Evolutionary conservation across 495 filamentous ascomycete genomes (phyloP).

Genomic region (Neurospora sp.): DNA sequence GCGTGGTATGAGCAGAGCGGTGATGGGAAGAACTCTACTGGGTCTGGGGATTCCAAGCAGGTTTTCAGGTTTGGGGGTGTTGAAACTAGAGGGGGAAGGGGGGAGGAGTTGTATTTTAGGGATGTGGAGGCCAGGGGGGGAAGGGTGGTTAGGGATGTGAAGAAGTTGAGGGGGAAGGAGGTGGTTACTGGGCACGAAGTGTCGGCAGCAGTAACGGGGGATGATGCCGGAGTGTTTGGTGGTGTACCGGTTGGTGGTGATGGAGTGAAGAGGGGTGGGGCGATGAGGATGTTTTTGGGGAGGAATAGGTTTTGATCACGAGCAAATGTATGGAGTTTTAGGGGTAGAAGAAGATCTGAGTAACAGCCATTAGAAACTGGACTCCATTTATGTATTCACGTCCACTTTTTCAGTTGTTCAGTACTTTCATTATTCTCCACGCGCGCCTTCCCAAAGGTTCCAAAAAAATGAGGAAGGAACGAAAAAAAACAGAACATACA

Average conservation of each 20-base stretch:
- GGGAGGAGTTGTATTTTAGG: slow-evolving; percentile 5
- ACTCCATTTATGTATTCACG: too few relatives aligned
- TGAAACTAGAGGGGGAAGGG: neutral
- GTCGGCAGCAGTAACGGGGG: too few relatives aligned
- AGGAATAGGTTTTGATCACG: too few relatives aligned
- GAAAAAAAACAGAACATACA: neutral
- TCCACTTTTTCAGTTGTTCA: too few relatives aligned
- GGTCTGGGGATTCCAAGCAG: slow-evolving; percentile 46
- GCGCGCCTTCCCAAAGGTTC: neutral
- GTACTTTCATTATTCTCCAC: too few relatives aligned
- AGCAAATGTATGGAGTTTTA: too few relatives aligned
- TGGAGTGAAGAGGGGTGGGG: neutral
- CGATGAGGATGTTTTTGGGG: slow-evolving; percentile 12
- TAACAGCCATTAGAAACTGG: too few relatives aligned
- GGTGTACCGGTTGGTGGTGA: neutral
- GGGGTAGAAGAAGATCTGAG: too few relatives aligned
- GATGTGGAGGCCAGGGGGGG: slow-evolving; percentile 9
- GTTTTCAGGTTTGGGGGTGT: slow-evolving; percentile 39
- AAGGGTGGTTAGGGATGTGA: slow-evolving; percentile 20
- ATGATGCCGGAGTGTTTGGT: neutral
- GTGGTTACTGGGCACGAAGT: neutral
- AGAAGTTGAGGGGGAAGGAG: slow-evolving; percentile 12
- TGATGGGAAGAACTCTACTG: slow-evolving; percentile 34
- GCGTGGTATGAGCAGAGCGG: slow-evolving; percentile 41
- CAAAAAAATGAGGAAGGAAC: too few relatives aligned